A percentile compares a stretch with the other conserved stretches of the same genome.
These are phyloP conservation scores for Prunella vulgaris DNA, from an alignment of 257 asterid genomes.

Conservation along the genomic window DNA sequence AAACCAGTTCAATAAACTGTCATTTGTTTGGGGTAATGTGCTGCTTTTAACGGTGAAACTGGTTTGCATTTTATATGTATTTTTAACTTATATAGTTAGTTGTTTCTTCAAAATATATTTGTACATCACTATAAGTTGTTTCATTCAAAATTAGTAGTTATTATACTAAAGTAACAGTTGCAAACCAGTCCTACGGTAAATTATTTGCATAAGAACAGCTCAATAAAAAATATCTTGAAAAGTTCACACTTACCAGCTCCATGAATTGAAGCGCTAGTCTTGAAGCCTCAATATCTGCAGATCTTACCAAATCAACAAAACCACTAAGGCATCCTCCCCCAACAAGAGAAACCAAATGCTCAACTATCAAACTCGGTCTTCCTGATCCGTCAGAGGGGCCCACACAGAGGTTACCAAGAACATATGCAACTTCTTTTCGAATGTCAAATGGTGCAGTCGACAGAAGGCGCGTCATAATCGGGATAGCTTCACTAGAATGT, in stretches of 20 bases:
- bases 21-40: background rate
- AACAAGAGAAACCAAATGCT: constrained; percentile 84
- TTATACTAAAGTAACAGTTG: too few species aligned
- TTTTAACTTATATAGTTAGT: too few species aligned
- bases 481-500: constrained; percentile 71
- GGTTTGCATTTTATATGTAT: too few species aligned
- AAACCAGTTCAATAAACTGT: background rate
- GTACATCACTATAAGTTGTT: too few species aligned
- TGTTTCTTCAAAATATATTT: too few species aligned
- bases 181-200: too few species aligned
- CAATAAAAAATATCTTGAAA: background rate
- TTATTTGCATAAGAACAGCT: too few species aligned
- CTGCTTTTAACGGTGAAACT: too few species aligned
- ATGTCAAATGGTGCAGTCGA: constrained; percentile 79
- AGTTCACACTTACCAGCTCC: constrained; percentile 72
- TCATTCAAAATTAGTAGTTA: too few species aligned
- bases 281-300: constrained; percentile 88
- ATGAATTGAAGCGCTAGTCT: constrained; percentile 87
- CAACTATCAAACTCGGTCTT: constrained; percentile 62
- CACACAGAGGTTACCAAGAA: constrained; percentile 86
- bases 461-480: constrained; percentile 51
- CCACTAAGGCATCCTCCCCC: constrained; percentile 73
- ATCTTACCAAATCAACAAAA: constrained; percentile 74
- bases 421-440: constrained; percentile 89
- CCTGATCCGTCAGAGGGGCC: constrained; percentile 63